Conservation (phyloP, 495 filamentous ascomycete genomes). For the Talaromyces wortmannii region DNA sequence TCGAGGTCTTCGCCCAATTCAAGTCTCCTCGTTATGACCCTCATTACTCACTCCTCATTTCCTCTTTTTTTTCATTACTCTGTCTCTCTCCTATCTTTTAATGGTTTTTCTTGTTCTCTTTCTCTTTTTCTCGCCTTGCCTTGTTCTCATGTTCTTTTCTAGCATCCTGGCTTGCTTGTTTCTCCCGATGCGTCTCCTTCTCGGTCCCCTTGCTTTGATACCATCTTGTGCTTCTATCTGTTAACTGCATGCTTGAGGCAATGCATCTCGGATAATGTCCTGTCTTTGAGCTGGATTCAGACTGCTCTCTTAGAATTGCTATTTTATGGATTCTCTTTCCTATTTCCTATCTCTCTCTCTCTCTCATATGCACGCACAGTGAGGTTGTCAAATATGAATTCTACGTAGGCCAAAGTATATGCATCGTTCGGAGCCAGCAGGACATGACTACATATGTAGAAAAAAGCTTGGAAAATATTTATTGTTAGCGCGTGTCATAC, state of each 20-base stretch:
- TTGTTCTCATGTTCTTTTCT: background rate
- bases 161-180: too few species aligned
- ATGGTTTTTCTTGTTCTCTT: too few species aligned
- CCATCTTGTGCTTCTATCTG: constrained; percentile 1
- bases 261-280: background rate
- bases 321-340: background rate
- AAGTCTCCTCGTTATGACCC: background rate
- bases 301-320: background rate
- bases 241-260: background rate
- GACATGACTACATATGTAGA: too few species aligned
- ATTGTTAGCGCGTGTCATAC: too few species aligned
- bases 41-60: background rate
- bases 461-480: too few species aligned
- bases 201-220: background rate
- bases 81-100: background rate
- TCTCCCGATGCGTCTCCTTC: background rate
- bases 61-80: background rate
- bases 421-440: too few species aligned
- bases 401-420: too few species aligned
- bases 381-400: too few species aligned
- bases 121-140: background rate
- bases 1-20: background rate
- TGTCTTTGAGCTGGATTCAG: background rate
- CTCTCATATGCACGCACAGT: too few species aligned
- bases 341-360: background rate